A percentile compares a stretch with the other conserved stretches of the same genome.
Evolutionary conservation across 257 asterid genomes (phyloP).

Genomic region (Solanum piurae): DNA sequence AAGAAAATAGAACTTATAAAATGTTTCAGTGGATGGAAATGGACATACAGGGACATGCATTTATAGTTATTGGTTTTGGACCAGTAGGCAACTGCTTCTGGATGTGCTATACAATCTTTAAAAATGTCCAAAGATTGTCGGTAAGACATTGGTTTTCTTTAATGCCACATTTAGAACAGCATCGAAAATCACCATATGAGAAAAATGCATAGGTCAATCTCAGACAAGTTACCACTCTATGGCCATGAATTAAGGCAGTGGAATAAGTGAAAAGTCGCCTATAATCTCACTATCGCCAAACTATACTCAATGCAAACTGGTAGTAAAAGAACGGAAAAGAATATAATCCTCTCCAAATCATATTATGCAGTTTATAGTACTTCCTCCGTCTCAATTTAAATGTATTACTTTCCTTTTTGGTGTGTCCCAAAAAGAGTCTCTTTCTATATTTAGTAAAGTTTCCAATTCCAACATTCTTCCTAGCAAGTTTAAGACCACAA

Average conservation of each 20-base stretch:
- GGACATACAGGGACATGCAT: not conserved
- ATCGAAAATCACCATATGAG: conserved; percentile 15
- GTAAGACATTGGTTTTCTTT: conserved; percentile 16
- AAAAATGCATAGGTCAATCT: conserved; percentile 1
- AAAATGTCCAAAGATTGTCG: not conserved
- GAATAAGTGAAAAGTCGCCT: not conserved
- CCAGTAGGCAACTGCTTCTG: not conserved
- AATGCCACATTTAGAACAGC: conserved; percentile 15
- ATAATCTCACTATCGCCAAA: not conserved
- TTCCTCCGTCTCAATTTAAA: not conserved
- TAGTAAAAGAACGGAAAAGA: not conserved
- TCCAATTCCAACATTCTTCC: not conserved
- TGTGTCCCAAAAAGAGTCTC: not conserved
- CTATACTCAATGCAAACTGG: not conserved
- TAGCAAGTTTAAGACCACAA: not conserved
- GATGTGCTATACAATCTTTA: not conserved
- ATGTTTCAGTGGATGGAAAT: not conserved
- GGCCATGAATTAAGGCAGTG: conserved; percentile 5
- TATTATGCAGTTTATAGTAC: not conserved
- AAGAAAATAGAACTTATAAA: not conserved
- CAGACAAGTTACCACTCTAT: not conserved
- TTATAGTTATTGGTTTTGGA: not conserved
- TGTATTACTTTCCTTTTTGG: not conserved
- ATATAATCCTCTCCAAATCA: not conserved
- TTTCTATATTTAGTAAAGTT: not conserved